Evolutionary conservation across 2,329 filamentous ascomycete genomes (phyloP), one percentile per base, ranked within the genome.

Genomic region (Thielaviopsis euricoi): DNA sequence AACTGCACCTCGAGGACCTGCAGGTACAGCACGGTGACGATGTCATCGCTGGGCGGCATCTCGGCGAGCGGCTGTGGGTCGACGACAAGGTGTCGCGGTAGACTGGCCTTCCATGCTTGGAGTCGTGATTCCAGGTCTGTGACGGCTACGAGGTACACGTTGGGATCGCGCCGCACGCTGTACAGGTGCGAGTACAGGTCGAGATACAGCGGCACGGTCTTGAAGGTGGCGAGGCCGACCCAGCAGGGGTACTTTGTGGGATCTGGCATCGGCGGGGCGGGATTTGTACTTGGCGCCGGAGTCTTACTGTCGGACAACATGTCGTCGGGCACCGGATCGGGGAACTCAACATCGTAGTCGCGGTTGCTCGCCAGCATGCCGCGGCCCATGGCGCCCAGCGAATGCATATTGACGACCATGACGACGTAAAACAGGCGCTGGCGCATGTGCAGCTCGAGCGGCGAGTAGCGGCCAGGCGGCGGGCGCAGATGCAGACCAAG

Each of bases 161-260:
- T 74, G 1, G 82, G 74, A 49, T 82, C 78, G 55, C 80, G 76
- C 33, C 79, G 77, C 12, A 87, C 79, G 50, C 84, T 78, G 70
- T 91, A 90, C n/a, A 94, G 78, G 46, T 80, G 83, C 63, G 80
- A 79, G 67, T 85, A 89, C 69, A 94, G 79, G 61, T 90, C 83
- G 65, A 89, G 77, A 62, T 82, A 82, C 19, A 87, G 73, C 1
- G 81, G 80, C 0, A 82, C 73, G 53, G 86, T 74, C 62, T 82
- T 85, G 67, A 83, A 83, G 22, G 76, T 78, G 53, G 79, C 76
- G 15, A 89, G 74, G 6, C 81, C 86, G 23, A 86, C 78, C 54
- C 80, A 74, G 65, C 83, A 89, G 1, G 76, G 76, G 66, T 86
- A 91, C 51, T 78, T 78, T n/a, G 75, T n/a, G n/a, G 72, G 2